Conservation (phyloP, 371 early-diverging fungal species). For the Lichtheimia corymbifera region DNA sequence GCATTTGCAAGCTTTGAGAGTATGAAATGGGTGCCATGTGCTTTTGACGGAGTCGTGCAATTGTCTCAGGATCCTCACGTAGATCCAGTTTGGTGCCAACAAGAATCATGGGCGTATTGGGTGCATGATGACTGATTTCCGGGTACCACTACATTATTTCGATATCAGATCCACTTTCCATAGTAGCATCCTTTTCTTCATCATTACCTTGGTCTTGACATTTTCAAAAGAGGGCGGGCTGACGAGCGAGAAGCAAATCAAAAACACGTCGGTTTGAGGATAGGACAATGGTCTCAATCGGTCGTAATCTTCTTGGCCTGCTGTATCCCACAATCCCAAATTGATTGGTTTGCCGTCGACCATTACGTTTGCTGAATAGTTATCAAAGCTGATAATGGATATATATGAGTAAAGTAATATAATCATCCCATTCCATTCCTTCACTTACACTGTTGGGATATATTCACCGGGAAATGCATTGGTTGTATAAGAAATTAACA, state of each 20-base stretch:
- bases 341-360: conserved; percentile 95
- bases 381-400: conserved; percentile 85
- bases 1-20: conserved; percentile 71
- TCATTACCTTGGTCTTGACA: conserved; percentile 76
- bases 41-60: conserved; percentile 66
- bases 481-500: conserved; percentile 94
- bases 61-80: conserved; percentile 59
- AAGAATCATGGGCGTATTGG: conserved; percentile 65
- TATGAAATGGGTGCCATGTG: conserved; percentile 73
- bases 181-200: not conserved
- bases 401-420: not conserved
- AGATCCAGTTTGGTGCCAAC: conserved; percentile 76
- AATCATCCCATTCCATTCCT: not conserved
- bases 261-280: conserved; percentile 92
- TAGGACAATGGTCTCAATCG: conserved; percentile 93
- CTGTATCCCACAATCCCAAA: conserved; percentile 98
- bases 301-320: conserved; percentile 98
- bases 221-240: conserved; percentile 93
- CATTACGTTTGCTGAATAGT: conserved; percentile 93
- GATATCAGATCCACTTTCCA: not conserved
- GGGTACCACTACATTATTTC: not conserved
- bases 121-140: conserved; percentile 47
- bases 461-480: conserved; percentile 98
- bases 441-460: conserved; percentile 93
- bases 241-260: conserved; percentile 83